phyloP scores from a whole-genome alignment of 768 basidiomycete species.

The Polyporus arcularius region DNA sequence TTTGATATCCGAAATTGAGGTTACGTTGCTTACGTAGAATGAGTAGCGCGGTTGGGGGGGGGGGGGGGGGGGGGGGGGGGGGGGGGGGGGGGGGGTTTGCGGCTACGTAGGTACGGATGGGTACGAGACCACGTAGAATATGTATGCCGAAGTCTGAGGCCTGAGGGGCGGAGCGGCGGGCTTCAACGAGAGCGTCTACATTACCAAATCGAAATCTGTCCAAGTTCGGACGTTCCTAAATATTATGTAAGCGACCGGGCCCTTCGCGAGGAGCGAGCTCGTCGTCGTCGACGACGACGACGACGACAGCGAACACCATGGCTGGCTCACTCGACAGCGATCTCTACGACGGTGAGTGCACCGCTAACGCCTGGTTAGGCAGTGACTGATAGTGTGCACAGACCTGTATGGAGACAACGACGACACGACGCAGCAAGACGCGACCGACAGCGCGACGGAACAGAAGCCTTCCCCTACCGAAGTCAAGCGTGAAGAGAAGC shows the following conservation, averaged over 20 bases:
- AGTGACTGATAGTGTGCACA: background rate
- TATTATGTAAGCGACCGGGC: background rate
- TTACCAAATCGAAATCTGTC: no score
- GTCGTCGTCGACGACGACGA: background rate
- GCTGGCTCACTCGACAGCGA: conserved; percentile 67
- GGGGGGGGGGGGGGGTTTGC: no score
- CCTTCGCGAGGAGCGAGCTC: background rate
- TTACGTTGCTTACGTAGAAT: no score
- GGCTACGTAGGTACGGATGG: no score
- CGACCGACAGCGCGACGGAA: conserved; percentile 34
- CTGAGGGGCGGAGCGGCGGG: no score
- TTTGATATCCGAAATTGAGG: no score
- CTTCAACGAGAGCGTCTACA: no score
- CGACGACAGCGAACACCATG: conserved; percentile 16
- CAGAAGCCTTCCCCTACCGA: conserved; percentile 9
- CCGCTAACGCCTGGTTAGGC: background rate
- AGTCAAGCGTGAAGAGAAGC: conserved; percentile 17
- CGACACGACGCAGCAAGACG: conserved; percentile 37
- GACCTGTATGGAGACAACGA: conserved; percentile 68
- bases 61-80: no score
- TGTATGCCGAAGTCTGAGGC: no score
- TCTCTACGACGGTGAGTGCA: conserved; percentile 76
- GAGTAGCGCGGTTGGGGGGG: no score
- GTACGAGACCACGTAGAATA: no score
- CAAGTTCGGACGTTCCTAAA: no score